Evolutionary conservation across 2,329 filamentous ascomycete species (phyloP), one percentile per base, ranked within the genome.

Genomic region (Penicillium sp.): DNA sequence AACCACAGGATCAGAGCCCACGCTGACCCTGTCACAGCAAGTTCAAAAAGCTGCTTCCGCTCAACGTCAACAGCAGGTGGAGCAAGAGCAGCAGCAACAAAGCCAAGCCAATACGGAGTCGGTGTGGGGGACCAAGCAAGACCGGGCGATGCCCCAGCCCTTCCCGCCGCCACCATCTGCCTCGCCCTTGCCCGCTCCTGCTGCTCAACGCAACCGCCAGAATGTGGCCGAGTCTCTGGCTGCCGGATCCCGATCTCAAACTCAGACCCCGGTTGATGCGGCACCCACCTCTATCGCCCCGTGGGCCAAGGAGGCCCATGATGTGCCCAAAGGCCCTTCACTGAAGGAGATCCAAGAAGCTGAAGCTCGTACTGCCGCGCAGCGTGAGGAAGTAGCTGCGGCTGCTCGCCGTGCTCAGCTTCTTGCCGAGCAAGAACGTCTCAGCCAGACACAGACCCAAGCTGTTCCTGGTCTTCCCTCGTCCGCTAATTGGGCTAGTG

Each of bases 301-400:
- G 0, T 98, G 92, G 92, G 92, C 92, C 4, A 92, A 92, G 62
- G 88, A 96, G 48, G 76, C 77, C 2, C 67, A 71, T 27, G 82
- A 84, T 32, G 68, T 75, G 15, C 79, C 85, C 27, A 93, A 85
- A 64, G 89, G 88, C 0, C 92, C 90, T 2, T 95, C 89, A 43
- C 71, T 98, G 46, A 94, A 88, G 67, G 89, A 98, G 59, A 98
- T 98, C 15, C 92, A 98, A 62, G 90, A 95, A 63, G 83, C 86
- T 3, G 92, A 98, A 63, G 90, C 90, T 23, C 86, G 84, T 57
- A 93, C 92, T 61, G 89, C 89, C 8, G 90, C 90, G 35, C 85
- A 93, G 66, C 82, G 79, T 9, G 90, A 96, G 58, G 87, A 92
- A 57, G 69, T 80, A 37, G 87, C 85, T 11, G 80, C 82, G 23